Evolutionary conservation across 495 filamentous ascomycete species (phyloP).

Genomic region (Parathielavia hyrcaniae): DNA sequence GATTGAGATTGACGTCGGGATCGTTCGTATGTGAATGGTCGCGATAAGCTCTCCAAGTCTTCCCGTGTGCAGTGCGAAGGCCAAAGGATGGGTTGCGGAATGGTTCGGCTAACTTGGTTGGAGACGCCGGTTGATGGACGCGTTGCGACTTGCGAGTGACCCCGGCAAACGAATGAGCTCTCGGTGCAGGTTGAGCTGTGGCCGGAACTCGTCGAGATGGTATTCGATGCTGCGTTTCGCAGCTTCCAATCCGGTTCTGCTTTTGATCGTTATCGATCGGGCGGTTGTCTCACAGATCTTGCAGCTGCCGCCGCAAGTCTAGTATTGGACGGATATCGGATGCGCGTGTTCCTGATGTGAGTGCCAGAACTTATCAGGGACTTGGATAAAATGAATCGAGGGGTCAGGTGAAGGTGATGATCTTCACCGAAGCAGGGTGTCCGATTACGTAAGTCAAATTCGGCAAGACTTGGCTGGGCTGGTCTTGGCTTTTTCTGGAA

Average conservation of each 20-base stretch:
- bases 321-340: not conserved
- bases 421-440: slow-evolving; percentile 16
- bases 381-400: not conserved
- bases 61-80: too few relatives aligned
- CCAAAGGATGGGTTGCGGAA: not conserved
- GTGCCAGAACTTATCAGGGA: not conserved
- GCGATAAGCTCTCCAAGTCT: too few relatives aligned
- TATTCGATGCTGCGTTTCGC: not conserved
- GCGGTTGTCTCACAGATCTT: not conserved
- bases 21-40: not conserved
- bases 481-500: not conserved
- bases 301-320: not conserved
- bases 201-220: not conserved
- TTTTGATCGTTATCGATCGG: not conserved
- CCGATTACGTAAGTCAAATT: slow-evolving; percentile 1
- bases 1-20: not conserved
- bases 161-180: slow-evolving; percentile 10
- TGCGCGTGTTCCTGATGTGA: not conserved
- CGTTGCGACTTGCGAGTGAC: too few relatives aligned
- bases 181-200: not conserved
- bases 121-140: too few relatives aligned
- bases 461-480: slow-evolving; percentile 5
- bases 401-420: slow-evolving; percentile 6
- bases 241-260: not conserved
- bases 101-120: not conserved